Base-by-base conservation (phyloP, 1,284 basidiomycete species). In the Mycena citricolor region DNA sequence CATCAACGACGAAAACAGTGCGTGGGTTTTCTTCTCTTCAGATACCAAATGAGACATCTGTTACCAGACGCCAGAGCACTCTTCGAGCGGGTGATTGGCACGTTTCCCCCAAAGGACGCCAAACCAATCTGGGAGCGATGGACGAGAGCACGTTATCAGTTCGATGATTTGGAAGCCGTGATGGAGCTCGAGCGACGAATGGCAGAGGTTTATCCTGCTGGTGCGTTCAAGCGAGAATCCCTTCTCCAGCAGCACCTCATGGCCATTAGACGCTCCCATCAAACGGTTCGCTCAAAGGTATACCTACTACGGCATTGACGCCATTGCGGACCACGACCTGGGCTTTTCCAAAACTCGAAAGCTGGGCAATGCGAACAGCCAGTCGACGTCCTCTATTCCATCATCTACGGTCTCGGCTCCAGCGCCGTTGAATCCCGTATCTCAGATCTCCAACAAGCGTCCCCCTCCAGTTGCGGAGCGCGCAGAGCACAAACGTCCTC, bases 1-100 rank as follows among this genome's bases (percentile, higher is more conserved):
- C 14, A 81, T 97, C 68, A 98, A 99, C 62, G 95, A 99, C 65
- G 89, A 94, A 58, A 92, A 86, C 61, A 97, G 94, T 94, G 60
- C 58, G 77, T 77, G 32, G 7, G 17, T 30, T 44, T 35, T 14
- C n/a, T 23, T 41, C 31, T 41, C 14, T 33, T 30, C 21, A 5
- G 37, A 39, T 35, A 38, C 30, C 42, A 32, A 32, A 41, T 32
- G 19, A 34, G 56, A 16, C 49, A 45, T 25, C 28, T 41, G 21
- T 33, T 8, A 26, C 38, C 52, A 95, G 94, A 99, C 68, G 95
- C 94, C 1, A 84, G 95, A 32, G 94, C 95, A 0, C 70, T 99
- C 20, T 98, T 99, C 61, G 95, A 99, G 64, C 81, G 90, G 32
- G 83, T 90, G 10, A 86, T 94, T 26, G 73, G 77, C 5, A 85